A percentile compares a stretch with the other conserved stretches of the same genome.
phyloP scores from a whole-genome alignment of 257 asterid species.

The Verbascum thapsus region DNA sequence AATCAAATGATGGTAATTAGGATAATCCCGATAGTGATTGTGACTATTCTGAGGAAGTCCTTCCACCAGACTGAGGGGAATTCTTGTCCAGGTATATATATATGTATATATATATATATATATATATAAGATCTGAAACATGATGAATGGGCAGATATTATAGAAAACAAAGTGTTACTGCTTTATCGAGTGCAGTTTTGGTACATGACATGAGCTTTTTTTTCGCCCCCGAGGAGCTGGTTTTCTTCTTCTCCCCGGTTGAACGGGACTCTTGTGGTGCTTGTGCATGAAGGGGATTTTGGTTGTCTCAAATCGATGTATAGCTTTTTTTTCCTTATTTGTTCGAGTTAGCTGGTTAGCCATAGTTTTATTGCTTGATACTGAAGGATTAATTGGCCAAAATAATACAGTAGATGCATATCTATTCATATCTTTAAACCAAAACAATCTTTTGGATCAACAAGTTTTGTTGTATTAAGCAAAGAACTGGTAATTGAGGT shows the following conservation, averaged over 20 bases:
- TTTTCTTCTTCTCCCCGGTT: constrained; percentile 37
- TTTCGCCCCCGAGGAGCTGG: too few relatives aligned
- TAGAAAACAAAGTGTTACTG: constrained; percentile 29
- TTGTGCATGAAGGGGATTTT: constrained; percentile 34
- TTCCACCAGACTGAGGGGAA: too few relatives aligned
- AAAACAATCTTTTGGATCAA: constrained; percentile 34
- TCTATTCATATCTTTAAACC: constrained; percentile 30
- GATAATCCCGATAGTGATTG: constrained; percentile 27
- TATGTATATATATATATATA: too few relatives aligned
- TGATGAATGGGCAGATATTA: constrained; percentile 38
- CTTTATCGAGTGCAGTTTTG: constrained; percentile 29
- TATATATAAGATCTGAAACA: constrained; percentile 31
- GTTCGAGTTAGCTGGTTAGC: constrained; percentile 30
- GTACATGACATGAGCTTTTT: too few relatives aligned
- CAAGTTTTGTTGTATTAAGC: constrained; percentile 34
- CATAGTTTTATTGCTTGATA: constrained; percentile 48
- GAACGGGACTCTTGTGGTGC: constrained; percentile 37
- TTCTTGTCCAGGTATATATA: constrained; percentile 32
- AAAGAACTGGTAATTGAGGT: constrained; percentile 29
- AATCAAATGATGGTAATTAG: constrained; percentile 37
- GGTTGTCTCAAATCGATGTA: constrained; percentile 48
- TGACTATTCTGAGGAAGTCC: constrained; percentile 19
- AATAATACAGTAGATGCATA: constrained; percentile 33
- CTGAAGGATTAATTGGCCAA: constrained; percentile 41
- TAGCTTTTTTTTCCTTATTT: constrained; percentile 24